Base-by-base conservation (phyloP, 2,329 filamentous ascomycete genomes). In the Pyricularia grisea region DNA sequence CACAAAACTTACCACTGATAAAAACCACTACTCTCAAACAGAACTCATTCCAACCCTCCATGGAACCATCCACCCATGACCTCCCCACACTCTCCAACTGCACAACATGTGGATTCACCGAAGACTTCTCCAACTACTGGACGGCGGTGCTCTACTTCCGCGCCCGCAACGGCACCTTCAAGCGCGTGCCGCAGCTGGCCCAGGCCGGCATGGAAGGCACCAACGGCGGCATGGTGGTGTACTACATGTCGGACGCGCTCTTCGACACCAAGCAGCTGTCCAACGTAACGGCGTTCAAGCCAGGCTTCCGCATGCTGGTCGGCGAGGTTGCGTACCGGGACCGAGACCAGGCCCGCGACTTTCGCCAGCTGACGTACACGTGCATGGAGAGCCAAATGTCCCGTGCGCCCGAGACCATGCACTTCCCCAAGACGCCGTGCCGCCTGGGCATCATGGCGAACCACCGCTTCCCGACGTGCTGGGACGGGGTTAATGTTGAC, bases 401-500 rank as follows among this genome's bases (percentile, higher is more conserved):
- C 2, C 78, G 80, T 17, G 74, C 75, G 67, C 78, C 77, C 25
- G 81, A 82, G 72, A 77, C 72, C 1, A 72, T 79, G n/a, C 72
- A 74, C 25, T 80, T 82, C 71, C 80, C 80, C 7, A 75, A 74
- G 25, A 74, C 69, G 12, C 74, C 79, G 1, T 83, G 81, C 72
- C 75, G 75, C 14, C 76, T 76, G 14, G 81, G 80, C 20, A 82
- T 82, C 70, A 80, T 80, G 74, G 78, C 79, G 1, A 81, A 81
- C 74, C 79, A 81, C 71, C 79, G 80, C 6, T 82, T 83, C 76
- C 82, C 81, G 27, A 80, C 77, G 11, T 87, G 85, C 78, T 87
- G 85, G 85, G 79, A 87, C 71, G 85, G 85, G 64, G 77, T 78
- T 60, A 79, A 85, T 72, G 72, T 83, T 66, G 83, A 86, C 74